These are phyloP conservation scores for Eucalyptus albens DNA, from an alignment of 345 rosid genomes.

Conservation along the genomic window DNA sequence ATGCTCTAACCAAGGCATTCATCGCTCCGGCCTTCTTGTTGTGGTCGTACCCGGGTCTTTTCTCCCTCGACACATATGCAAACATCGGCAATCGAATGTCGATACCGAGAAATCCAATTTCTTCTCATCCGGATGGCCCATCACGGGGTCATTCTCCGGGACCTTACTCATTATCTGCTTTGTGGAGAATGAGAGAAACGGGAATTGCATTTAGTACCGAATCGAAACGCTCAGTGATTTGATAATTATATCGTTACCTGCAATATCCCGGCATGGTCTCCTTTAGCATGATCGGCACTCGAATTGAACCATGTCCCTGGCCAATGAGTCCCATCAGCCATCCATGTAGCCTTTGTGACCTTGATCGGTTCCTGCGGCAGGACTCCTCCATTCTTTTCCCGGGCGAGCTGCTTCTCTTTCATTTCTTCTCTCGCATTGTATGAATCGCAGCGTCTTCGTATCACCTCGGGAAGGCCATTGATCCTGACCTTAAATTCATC, in stretches of 20 bases:
- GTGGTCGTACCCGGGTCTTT: conserved; percentile 76
- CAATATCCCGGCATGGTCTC: conserved; percentile 87
- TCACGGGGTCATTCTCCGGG: conserved; percentile 58
- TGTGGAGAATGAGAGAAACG: neutral
- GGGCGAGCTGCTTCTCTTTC: conserved; percentile 41
- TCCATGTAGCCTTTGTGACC: conserved; percentile 75
- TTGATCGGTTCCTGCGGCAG: conserved; percentile 33
- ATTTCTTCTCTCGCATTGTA: conserved; percentile 44
- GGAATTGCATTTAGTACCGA: neutral
- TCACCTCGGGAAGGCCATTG: conserved; percentile 72
- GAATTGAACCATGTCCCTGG: conserved; percentile 85
- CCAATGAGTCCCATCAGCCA: conserved; percentile 99
- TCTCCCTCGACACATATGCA: conserved; percentile 74
- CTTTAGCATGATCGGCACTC: conserved; percentile 58
- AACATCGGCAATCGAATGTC: conserved; percentile 82
- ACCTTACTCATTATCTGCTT: conserved; percentile 71
- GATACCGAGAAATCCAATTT: conserved; percentile 53
- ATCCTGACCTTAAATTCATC: conserved; percentile 95
- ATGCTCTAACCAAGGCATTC: conserved; percentile 93
- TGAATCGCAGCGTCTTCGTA: conserved; percentile 53
- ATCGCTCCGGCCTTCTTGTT: conserved; percentile 96
- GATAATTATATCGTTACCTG: conserved; percentile 10
- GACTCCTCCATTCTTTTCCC: conserved; percentile 50
- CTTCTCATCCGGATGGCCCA: conserved; percentile 64
- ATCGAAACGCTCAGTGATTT: neutral